Base-by-base conservation (phyloP, 2,329 filamentous ascomycete genomes). In the Fusarium odoratissimum region DNA sequence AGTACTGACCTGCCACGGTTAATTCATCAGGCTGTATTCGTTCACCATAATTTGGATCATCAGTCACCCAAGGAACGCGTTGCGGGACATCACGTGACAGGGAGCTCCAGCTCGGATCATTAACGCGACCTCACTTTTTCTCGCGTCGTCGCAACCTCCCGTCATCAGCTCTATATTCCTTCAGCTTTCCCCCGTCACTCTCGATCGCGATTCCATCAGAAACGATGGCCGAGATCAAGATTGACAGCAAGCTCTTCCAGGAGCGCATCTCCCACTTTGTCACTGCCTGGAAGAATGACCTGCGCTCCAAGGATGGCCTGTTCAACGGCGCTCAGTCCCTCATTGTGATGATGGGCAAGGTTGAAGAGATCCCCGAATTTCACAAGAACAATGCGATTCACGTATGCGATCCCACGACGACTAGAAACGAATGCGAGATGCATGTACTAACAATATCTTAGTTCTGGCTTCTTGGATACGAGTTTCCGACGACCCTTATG, bases 401-500 rank as follows among this genome's bases (percentile, higher is more conserved):
- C 86, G 95, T 97, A 87, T 81, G 92, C 79, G 48, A 59, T 46
- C 59, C 25, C 55, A 28, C 12, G 19, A 48, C 37, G 12, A n/a
- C 23, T 10, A 23, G 51, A 57, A 21, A 25, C 41, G 33, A 57
- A 25, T 31, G 49, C 46, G 33, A 60, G 51, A 54, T 52, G 38
- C 28, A 62, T 41, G 62, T 66, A 56, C 72, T 75, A 64, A 77
- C 76, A 41, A 52, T 16, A 69, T 45, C 74, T 68, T 82, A 98
- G 95, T 97, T 98, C 84, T 99, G 97, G 97, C 88, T 99, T 61
- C 90, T 99, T 71, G 96, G 96, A 78, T 99, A 99, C 86, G 96
- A 99, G 82, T 99, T 99, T 80, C 96, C 96, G 38, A 95, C 95
- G 42, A 99, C 96, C 0, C 87, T 99, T 72, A 94, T 99, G 87